These are phyloP conservation scores for Hypoxylon sp. DNA, from an alignment of 2,329 filamentous ascomycete species.

Conservation along the genomic window DNA sequence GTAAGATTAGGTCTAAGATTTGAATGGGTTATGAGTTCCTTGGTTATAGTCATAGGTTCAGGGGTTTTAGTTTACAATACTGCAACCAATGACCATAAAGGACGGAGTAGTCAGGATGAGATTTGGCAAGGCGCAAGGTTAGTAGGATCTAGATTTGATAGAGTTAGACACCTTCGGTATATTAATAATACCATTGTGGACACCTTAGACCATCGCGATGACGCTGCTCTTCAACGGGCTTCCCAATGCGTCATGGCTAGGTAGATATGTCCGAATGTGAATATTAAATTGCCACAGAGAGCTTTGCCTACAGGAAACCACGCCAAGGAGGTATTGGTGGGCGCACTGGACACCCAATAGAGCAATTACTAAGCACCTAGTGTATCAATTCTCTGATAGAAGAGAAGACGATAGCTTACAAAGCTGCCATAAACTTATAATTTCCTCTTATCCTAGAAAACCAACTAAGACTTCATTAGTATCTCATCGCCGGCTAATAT, in stretches of 20 bases:
- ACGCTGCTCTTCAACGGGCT: no score
- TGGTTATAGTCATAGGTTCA: background rate
- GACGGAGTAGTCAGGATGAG: background rate
- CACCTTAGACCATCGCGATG: background rate
- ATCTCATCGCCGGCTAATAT: conserved; percentile 34
- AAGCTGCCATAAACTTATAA: background rate
- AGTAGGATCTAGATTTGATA: background rate
- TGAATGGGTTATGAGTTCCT: background rate
- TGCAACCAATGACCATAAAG: background rate
- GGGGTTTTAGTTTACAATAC: background rate
- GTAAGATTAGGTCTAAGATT: conserved; percentile 36
- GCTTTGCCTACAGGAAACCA: background rate
- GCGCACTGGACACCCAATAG: conserved; percentile 17
- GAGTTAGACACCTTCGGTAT: background rate
- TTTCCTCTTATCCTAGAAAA: conserved; percentile 4
- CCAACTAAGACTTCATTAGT: conserved; percentile 15
- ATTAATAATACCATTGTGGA: conserved; percentile 6
- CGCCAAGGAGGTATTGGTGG: conserved; percentile 1
- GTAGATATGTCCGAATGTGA: background rate
- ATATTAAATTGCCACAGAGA: background rate
- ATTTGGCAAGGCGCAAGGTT: conserved; percentile 4
- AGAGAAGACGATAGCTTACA: conserved; percentile 2
- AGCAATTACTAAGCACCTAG: background rate
- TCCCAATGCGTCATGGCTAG: background rate
- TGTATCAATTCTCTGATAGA: background rate